Evolutionary conservation across 2,329 filamentous ascomycete genomes (phyloP), one percentile per base, ranked within the genome.

Genomic region (Dactylellina drechsleri): DNA sequence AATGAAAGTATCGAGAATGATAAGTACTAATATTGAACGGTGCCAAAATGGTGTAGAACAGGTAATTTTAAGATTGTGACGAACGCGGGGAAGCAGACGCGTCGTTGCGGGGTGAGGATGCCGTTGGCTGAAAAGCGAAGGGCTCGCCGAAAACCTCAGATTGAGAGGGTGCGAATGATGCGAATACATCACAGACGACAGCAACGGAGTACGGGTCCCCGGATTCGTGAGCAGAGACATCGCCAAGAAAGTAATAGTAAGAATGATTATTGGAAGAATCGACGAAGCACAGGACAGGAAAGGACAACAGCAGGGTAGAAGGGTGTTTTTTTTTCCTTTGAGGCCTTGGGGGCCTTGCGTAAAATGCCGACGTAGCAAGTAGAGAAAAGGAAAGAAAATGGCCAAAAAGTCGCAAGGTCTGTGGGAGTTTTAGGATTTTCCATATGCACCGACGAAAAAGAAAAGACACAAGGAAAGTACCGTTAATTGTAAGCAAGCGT

Each of bases 21-120:
- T 68, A 12, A 75, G 59, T n/a, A 61, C 8, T 8, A 76, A 36
- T 13, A 76, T 59, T 6, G 53, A 57, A 7, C 65, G 57, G 40
- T 70, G 71, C 45, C 49, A 76, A 15, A 68, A n/a, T 20, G 64
- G 71, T 47, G 52, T 59, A 36, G 70, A 75, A 43, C 62, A 65
- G 28, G 60, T 20, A 10, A 15, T 47, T 43, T 65, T 74, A 52
- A 74, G 40, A 5, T 49, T 28, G n/a, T 68, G 40, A 20, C 64
- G 58, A 23, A 68, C 18, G 71, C 64, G 71, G 70, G 70, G 70
- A 23, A 74, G 41, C 28, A 64, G 26, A 7, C 41, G 59, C 7
- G 64, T 65, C 2, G 58, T 54, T 43, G 64, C 23, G 31, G 43
- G 64, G 50, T 58, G 62, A 20, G 52, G 58, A 47, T 67, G 57